phyloP scores from a whole-genome alignment of 1,284 basidiomycete genomes.

The Cryptococcus wingfieldii region DNA sequence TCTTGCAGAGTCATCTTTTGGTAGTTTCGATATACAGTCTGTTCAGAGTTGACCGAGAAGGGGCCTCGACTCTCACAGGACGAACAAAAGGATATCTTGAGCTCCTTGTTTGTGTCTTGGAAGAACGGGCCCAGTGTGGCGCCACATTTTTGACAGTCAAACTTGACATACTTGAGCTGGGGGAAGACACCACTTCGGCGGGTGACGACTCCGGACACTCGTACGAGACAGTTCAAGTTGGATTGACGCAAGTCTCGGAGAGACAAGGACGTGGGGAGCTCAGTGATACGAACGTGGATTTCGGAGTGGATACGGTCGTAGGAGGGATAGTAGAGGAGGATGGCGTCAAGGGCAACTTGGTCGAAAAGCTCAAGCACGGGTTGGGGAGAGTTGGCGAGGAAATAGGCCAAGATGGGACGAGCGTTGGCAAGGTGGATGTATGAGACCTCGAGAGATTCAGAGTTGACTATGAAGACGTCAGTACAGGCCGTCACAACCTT shows the following conservation, averaged over 20 bases:
- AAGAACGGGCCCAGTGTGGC: constrained; percentile 93
- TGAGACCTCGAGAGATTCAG: constrained; percentile 94
- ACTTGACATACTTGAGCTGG: constrained; percentile 98
- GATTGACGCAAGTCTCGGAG: constrained; percentile 88
- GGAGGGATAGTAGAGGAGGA: constrained; percentile 90
- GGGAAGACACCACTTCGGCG: constrained; percentile 94
- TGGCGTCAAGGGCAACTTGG: constrained; percentile 87
- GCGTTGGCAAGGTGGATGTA: constrained; percentile 86
- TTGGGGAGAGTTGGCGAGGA: constrained; percentile 89
- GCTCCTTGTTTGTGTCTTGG: constrained; percentile 91
- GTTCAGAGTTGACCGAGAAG: constrained; percentile 91
- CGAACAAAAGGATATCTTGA: constrained; percentile 89
- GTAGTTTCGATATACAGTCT: constrained; percentile 98
- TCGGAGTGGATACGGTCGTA: constrained; percentile 98
- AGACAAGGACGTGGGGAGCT: constrained; percentile 82
- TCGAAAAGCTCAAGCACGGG: constrained; percentile 94
- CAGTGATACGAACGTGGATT: constrained; percentile 94
- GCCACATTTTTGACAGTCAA: constrained; percentile 91
- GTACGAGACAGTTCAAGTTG: constrained; percentile 91
- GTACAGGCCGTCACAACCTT: neutral
- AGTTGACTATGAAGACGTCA: constrained; percentile 63
- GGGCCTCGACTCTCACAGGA: constrained; percentile 92
- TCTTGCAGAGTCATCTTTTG: constrained; percentile 99
- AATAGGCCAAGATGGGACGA: constrained; percentile 94
- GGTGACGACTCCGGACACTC: constrained; percentile 95